These are phyloP conservation scores for Alternaria metachromatica DNA, from an alignment of 2,329 filamentous ascomycete genomes.

Conservation along the genomic window DNA sequence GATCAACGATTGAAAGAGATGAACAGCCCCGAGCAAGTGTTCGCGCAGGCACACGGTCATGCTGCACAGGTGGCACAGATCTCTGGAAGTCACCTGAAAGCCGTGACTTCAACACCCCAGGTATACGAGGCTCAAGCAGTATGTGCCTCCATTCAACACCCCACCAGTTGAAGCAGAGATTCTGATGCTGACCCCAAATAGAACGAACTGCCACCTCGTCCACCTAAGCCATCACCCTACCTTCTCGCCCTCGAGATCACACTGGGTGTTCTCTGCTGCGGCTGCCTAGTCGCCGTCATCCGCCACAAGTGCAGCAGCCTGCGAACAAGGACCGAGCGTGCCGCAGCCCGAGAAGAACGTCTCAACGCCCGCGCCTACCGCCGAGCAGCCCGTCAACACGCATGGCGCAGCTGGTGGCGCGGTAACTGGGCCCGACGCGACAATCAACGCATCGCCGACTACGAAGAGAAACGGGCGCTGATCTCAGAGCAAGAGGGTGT, in stretches of 20 bases:
- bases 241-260: slow-evolving; percentile 54
- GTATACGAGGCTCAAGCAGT: slow-evolving; percentile 21
- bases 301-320: slow-evolving; percentile 58
- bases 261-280: slow-evolving; percentile 53
- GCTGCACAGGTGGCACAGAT: slow-evolving; percentile 25
- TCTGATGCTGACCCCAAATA: neutral
- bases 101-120: slow-evolving; percentile 16
- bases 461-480: slow-evolving; percentile 60
- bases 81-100: slow-evolving; percentile 21
- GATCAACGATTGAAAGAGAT: slow-evolving; percentile 25
- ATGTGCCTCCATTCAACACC: neutral
- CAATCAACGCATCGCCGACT: slow-evolving; percentile 47
- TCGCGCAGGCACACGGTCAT: slow-evolving; percentile 23
- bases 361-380: slow-evolving; percentile 60
- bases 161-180: neutral
- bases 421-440: slow-evolving; percentile 41
- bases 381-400: slow-evolving; percentile 59
- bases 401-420: slow-evolving; percentile 60
- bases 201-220: slow-evolving; percentile 30
- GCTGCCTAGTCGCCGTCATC: slow-evolving; percentile 53
- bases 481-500: slow-evolving; percentile 56
- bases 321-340: slow-evolving; percentile 59
- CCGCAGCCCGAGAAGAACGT: slow-evolving; percentile 62
- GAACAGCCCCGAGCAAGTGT: slow-evolving; percentile 33
- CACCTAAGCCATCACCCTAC: slow-evolving; percentile 36